Conservation (phyloP, 2,329 filamentous ascomycete genomes). For the Tolypocladium sp. region DNA sequence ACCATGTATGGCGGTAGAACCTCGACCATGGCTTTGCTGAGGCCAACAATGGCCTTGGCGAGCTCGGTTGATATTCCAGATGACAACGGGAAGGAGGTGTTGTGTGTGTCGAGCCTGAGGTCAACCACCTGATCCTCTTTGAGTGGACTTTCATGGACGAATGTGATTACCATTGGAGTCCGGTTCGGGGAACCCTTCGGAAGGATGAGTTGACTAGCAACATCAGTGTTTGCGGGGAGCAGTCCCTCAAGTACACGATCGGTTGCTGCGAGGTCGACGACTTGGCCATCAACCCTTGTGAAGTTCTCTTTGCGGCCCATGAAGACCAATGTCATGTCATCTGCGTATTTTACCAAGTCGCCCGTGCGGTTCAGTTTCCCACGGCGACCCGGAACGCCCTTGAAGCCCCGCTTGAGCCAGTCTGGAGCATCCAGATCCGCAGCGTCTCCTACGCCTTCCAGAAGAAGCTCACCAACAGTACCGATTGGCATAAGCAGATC, state of each 20-base stretch:
- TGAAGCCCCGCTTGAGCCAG: slow-evolving; percentile 11
- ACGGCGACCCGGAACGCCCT: slow-evolving; percentile 9
- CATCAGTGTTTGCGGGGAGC: slow-evolving; percentile 7
- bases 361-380: slow-evolving; percentile 14
- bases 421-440: slow-evolving; percentile 8
- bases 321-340: slow-evolving; percentile 13
- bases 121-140: no score
- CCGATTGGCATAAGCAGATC: slow-evolving; percentile 19
- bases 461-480: slow-evolving; percentile 23
- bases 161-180: no score
- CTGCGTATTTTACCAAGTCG: slow-evolving; percentile 14
- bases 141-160: no score
- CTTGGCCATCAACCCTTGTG: slow-evolving; percentile 12
- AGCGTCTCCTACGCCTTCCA: slow-evolving; percentile 19
- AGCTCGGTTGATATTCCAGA: slow-evolving; percentile 9
- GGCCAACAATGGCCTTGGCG: slow-evolving; percentile 9
- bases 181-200: slow-evolving; percentile 6
- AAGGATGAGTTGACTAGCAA: slow-evolving; percentile 10
- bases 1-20: slow-evolving; percentile 15
- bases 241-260: slow-evolving; percentile 12
- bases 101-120: slow-evolving; percentile 1
- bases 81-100: slow-evolving; percentile 6
- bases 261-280: slow-evolving; percentile 13
- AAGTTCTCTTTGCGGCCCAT: slow-evolving; percentile 12
- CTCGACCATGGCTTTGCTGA: slow-evolving; percentile 15